Base-by-base conservation (phyloP, 208 protist genomes). In the Phytomonas sp. region DNA sequence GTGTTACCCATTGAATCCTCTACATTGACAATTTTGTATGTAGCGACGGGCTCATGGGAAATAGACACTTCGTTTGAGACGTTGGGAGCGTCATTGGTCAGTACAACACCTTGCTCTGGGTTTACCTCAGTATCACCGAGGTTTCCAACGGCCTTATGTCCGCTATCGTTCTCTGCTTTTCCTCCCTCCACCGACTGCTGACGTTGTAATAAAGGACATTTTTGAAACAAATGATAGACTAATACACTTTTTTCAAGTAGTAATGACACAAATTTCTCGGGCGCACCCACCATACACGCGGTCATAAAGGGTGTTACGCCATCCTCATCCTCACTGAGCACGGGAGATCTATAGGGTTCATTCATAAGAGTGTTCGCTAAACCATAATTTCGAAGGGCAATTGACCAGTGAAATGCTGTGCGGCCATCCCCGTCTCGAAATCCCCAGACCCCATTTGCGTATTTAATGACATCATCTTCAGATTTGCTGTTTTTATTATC, bases 341-440 rank as follows among this genome's bases (percentile, higher is more conserved):
- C 88, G 16, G 86, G 83, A 5, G 90, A 75, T 62, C 77, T 70
- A 72, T 91, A 84, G 1, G 88, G 87, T 7, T 60, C 56, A 16
- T 66, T 60, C 80, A 94, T 82, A 23, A 97, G 79, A 8, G 36
- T 80, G 8, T 23, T 72, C 4, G 84, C 90, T 29, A 97, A 70
- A 0, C 79, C 79, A 45, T 86, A 94, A 77, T 93, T 92, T 63
- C 80, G 75, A 60, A 94, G 71, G 7, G 90, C 85, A 4, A 95
- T 65, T 0, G 92, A 87, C 92, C 92, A 97, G 72, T 97, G 92
- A 26, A 95, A 78, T 0, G 89, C 86, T 4, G 92, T 95, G 67
- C 92, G 81, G n/a, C 90, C 92, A 62, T 97, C 92, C 37, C 64
- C 83, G 59, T 97, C 92, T 16, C 74, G 87, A 66, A 87, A 90